A percentile compares a stretch with the other conserved stretches of the same genome.
Conservation (phyloP, 1,139 yeast genomes). For the Blastobotrys buckinghamii region DNA sequence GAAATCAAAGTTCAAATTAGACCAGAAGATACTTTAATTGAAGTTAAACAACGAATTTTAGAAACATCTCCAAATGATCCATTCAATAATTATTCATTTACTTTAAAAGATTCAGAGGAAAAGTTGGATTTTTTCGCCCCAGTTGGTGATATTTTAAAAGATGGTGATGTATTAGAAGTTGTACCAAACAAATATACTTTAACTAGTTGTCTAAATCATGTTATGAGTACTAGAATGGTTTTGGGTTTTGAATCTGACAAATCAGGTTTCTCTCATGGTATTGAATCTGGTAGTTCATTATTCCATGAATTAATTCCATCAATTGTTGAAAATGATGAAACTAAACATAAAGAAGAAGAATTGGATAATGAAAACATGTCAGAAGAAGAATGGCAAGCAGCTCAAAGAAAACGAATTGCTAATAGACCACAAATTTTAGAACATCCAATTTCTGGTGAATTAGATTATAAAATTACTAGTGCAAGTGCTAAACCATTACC, state of each 20-base stretch:
- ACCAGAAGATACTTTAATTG: constrained; percentile 45
- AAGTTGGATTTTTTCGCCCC: constrained; percentile 29
- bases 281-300: constrained; percentile 39
- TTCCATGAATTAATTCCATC: constrained; percentile 29
- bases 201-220: constrained; percentile 42
- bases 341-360: constrained; percentile 14
- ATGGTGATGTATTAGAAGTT: constrained; percentile 32
- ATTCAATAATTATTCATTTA: constrained; percentile 54
- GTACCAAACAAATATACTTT: constrained; percentile 43
- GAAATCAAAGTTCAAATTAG: constrained; percentile 17
- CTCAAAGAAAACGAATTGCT: constrained; percentile 10
- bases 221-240: constrained; percentile 42
- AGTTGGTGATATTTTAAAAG: constrained; percentile 26
- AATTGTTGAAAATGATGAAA: constrained; percentile 24
- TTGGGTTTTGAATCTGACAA: constrained; percentile 39
- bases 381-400: constrained; percentile 11
- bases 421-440: constrained; percentile 21
- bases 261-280: constrained; percentile 20
- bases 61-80: constrained; percentile 48
- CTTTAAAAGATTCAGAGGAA: constrained; percentile 33
- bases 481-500: constrained; percentile 4
- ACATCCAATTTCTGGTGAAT: constrained; percentile 15
- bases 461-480: background rate
- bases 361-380: constrained; percentile 10
- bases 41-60: constrained; percentile 53